Conservation (phyloP, 208 protist genomes). For the Tritrichomonas foetus region DNA sequence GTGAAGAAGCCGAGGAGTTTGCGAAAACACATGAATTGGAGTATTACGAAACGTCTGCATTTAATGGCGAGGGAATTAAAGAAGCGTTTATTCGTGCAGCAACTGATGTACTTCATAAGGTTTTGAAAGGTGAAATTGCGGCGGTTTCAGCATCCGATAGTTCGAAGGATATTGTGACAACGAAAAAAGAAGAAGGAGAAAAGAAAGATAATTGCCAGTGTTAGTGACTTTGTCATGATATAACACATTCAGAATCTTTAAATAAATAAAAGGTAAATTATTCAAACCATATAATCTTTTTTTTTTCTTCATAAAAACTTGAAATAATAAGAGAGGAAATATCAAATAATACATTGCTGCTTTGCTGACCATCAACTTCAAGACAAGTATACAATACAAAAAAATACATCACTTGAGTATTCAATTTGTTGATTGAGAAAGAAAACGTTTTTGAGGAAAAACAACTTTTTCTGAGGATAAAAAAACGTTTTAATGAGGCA, state of each 20-base stretch:
- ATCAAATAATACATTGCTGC: not conserved
- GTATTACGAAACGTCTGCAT: conserved; percentile 16
- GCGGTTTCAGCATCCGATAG: no score
- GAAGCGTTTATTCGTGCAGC: not conserved
- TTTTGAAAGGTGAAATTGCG: not conserved
- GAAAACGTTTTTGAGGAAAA: no score
- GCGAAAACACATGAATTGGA: not conserved
- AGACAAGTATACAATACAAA: no score
- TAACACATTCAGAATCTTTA: not conserved
- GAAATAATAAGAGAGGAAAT: not conserved
- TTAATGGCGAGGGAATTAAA: not conserved
- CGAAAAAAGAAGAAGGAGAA: no score
- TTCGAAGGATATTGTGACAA: no score
- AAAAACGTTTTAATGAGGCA: not conserved
- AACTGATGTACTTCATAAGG: not conserved
- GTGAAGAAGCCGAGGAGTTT: conserved; percentile 11
- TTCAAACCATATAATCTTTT: not conserved
- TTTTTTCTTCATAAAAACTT: not conserved
- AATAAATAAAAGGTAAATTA: not conserved
- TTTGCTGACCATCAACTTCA: no score
- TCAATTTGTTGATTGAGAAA: no score
- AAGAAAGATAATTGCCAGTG: not conserved
- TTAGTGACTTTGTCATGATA: not conserved
- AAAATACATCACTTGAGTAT: no score
- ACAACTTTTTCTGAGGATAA: no score